These are phyloP conservation scores for Ochromonadaceae sp. DNA, from an alignment of 352 stramenopile genomes.

Conservation along the genomic window DNA sequence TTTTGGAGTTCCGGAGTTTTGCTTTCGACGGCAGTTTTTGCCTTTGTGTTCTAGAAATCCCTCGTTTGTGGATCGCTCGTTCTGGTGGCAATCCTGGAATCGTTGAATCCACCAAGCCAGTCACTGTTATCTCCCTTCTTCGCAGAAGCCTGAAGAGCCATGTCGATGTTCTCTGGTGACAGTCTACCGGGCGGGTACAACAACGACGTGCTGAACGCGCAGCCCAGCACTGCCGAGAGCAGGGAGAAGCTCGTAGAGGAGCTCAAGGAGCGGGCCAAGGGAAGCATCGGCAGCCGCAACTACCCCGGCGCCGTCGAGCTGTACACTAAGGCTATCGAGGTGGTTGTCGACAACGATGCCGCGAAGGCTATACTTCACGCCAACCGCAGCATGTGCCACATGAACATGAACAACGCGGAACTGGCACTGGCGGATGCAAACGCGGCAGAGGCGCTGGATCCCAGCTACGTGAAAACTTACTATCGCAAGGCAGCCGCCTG, in stretches of 20 bases:
- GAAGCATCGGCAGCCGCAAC: slow-evolving; percentile 37
- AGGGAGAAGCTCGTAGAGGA: slow-evolving; percentile 48
- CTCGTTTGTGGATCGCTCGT: too few species aligned
- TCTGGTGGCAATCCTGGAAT: too few species aligned
- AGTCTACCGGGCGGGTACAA: slow-evolving; percentile 8
- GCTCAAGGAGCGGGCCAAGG: slow-evolving; percentile 45
- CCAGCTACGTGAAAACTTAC: slow-evolving; percentile 76
- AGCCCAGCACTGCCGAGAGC: slow-evolving; percentile 29
- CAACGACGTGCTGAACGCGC: slow-evolving; percentile 29
- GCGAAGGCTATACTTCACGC: slow-evolving; percentile 51
- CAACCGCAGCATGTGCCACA: slow-evolving; percentile 61
- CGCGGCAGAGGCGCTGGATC: slow-evolving; percentile 49
- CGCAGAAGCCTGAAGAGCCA: not conserved
- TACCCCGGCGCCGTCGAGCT: slow-evolving; percentile 79
- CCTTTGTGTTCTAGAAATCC: too few species aligned
- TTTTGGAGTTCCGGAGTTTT: too few species aligned
- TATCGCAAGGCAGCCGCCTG: slow-evolving; percentile 65
- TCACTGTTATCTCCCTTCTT: not conserved
- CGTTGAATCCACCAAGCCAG: too few species aligned
- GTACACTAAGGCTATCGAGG: slow-evolving; percentile 84
- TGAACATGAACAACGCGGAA: slow-evolving; percentile 46
- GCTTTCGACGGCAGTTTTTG: too few species aligned
- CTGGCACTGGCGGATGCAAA: slow-evolving; percentile 61
- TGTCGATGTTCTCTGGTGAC: not conserved
- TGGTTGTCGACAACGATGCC: slow-evolving; percentile 37